These are phyloP conservation scores for Dioscorea alata DNA, from an alignment of 106 monocot species.

Conservation along the genomic window DNA sequence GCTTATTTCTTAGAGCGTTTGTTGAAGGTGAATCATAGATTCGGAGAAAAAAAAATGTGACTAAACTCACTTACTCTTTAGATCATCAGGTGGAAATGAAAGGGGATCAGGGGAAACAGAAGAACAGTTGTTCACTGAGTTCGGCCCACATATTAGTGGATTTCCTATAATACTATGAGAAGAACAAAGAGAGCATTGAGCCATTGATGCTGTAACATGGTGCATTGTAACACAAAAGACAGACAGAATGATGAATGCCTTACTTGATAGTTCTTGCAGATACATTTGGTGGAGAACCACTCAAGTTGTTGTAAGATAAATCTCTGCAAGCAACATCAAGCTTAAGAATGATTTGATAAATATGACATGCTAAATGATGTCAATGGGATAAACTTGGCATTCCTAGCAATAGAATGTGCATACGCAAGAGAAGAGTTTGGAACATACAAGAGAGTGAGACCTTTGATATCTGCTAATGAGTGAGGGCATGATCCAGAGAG, in stretches of 20 bases:
- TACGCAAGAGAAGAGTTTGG: not conserved
- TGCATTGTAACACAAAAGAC: no score
- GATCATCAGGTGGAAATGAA: constrained; percentile 81
- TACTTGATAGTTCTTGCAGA: constrained; percentile 91
- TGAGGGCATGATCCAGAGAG: constrained; percentile 81
- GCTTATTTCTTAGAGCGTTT: constrained; percentile 17
- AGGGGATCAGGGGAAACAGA: constrained; percentile 63
- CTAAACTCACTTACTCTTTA: constrained; percentile 30
- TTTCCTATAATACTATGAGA: constrained; percentile 75
- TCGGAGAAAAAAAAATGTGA: not conserved
- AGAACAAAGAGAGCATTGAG: not conserved
- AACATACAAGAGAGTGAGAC: constrained; percentile 87
- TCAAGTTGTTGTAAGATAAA: constrained; percentile 91
- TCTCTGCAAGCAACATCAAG: constrained; percentile 42
- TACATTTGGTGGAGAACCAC: constrained; percentile 62
- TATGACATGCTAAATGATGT: not conserved
- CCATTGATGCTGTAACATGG: no score
- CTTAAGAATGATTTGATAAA: not conserved
- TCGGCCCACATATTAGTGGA: constrained; percentile 74
- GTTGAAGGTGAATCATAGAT: constrained; percentile 4
- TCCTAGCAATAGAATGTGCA: constrained; percentile 1
- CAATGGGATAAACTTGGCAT: not conserved
- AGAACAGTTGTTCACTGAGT: constrained; percentile 62
- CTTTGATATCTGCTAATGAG: constrained; percentile 68
- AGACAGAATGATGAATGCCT: not conserved